Evolutionary conservation across 495 filamentous ascomycete genomes (phyloP).

Genomic region (Chaetomidium leptoderma): DNA sequence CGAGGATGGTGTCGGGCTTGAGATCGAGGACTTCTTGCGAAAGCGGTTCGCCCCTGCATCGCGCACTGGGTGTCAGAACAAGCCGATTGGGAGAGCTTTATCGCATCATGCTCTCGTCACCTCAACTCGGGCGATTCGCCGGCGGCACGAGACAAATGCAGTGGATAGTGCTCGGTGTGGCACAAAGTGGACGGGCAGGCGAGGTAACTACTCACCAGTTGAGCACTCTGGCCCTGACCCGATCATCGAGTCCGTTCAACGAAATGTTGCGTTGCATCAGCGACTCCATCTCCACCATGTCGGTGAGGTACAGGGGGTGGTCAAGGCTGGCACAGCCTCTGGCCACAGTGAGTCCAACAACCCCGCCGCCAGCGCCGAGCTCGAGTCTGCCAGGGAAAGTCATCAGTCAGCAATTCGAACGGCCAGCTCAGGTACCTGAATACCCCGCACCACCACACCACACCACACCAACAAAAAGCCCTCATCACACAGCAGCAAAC

Average conservation of each 20-base stretch:
- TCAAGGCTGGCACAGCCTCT: constrained; percentile 47
- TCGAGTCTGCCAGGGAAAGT: constrained; percentile 61
- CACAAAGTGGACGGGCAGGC: constrained; percentile 9
- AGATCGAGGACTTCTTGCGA: constrained; percentile 41
- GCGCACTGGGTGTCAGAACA: constrained; percentile 22
- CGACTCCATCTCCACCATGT: constrained; percentile 75
- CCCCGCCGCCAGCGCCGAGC: constrained; percentile 84
- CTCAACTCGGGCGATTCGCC: background rate
- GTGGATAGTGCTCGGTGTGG: background rate
- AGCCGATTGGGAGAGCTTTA: constrained; percentile 7
- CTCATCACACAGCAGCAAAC: background rate
- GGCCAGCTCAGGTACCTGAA: background rate
- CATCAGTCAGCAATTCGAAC: constrained; percentile 18
- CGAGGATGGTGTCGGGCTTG: constrained; percentile 74
- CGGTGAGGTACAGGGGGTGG: constrained; percentile 67
- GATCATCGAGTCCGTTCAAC: constrained; percentile 65
- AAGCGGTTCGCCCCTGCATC: constrained; percentile 52
- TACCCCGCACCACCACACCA: constrained; percentile 8
- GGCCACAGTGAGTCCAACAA: constrained; percentile 72
- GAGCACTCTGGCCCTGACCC: constrained; percentile 58
- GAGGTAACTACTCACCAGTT: constrained; percentile 58
- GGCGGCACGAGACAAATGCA: background rate
- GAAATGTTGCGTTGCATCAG: constrained; percentile 80
- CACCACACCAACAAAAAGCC: no score
- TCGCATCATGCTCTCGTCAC: background rate